A percentile compares a stretch with the other conserved stretches of the same genome.
phyloP scores from a whole-genome alignment of 768 basidiomycete genomes.

The Leccinum boreale region DNA sequence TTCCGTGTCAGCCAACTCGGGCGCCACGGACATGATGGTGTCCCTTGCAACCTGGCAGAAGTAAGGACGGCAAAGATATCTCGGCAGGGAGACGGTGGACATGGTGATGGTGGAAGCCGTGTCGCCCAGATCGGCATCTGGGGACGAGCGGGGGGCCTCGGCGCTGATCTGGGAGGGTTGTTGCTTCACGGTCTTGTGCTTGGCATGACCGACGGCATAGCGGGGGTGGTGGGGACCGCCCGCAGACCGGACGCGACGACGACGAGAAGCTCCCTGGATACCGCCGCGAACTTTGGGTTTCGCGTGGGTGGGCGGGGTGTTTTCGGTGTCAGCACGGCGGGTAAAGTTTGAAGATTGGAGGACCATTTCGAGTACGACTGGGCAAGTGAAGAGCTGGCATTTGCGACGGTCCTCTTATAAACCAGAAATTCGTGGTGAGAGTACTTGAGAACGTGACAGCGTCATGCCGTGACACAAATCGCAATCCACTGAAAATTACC shows the following conservation, averaged over 20 bases:
- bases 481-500: constrained; percentile 31
- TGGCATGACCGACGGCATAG: constrained; percentile 39
- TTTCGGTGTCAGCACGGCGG: constrained; percentile 30
- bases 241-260: constrained; percentile 37
- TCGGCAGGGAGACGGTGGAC: constrained; percentile 17
- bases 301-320: constrained; percentile 28
- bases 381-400: neutral
- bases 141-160: constrained; percentile 22
- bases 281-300: constrained; percentile 25
- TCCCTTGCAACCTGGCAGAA: constrained; percentile 12
- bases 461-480: constrained; percentile 27
- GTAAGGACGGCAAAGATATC: constrained; percentile 22
- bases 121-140: constrained; percentile 4
- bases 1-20: constrained; percentile 25
- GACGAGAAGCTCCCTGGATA: constrained; percentile 34
- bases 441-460: constrained; percentile 22
- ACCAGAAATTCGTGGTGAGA: constrained; percentile 10
- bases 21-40: constrained; percentile 20
- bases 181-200: constrained; percentile 25
- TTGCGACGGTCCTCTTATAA: constrained; percentile 24
- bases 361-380: constrained; percentile 20
- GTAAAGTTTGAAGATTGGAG: constrained; percentile 18
- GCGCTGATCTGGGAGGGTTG: constrained; percentile 27
- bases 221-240: constrained; percentile 30
- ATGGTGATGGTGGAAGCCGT: constrained; percentile 5